phyloP scores from a whole-genome alignment of 257 asterid genomes.

The Fraxinus pennsylvanica region DNA sequence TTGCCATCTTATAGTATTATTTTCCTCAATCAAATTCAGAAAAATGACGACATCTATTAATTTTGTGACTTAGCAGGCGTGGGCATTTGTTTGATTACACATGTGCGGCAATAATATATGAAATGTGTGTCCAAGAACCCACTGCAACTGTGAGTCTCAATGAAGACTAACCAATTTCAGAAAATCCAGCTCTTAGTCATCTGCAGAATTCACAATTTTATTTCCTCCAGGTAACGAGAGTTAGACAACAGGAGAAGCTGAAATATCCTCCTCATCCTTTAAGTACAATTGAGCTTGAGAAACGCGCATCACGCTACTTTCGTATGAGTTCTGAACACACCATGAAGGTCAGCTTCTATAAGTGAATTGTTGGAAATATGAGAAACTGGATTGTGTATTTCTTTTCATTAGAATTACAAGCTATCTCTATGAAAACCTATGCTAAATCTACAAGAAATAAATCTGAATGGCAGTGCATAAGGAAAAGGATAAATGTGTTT shows the following conservation, averaged over 20 bases:
- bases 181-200: constrained; percentile 14
- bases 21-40: constrained; percentile 7
- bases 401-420: not conserved
- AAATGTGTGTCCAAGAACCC: constrained; percentile 87
- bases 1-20: constrained; percentile 18
- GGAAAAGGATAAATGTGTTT: not conserved
- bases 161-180: constrained; percentile 20
- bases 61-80: constrained; percentile 65
- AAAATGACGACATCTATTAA: constrained; percentile 27
- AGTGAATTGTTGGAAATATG: constrained; percentile 11
- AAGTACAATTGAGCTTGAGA: constrained; percentile 97
- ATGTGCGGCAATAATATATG: constrained; percentile 77
- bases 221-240: constrained; percentile 66
- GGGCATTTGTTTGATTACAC: constrained; percentile 95
- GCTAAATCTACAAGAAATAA: not conserved
- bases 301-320: constrained; percentile 96
- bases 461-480: not conserved
- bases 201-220: constrained; percentile 23
- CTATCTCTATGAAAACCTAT: not conserved
- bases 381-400: not conserved
- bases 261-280: constrained; percentile 94
- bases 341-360: constrained; percentile 69
- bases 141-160: constrained; percentile 78
- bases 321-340: constrained; percentile 93
- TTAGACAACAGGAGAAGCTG: constrained; percentile 71